Conservation (phyloP, 1,284 basidiomycete genomes). For the Malassezia sympodialis region DNA sequence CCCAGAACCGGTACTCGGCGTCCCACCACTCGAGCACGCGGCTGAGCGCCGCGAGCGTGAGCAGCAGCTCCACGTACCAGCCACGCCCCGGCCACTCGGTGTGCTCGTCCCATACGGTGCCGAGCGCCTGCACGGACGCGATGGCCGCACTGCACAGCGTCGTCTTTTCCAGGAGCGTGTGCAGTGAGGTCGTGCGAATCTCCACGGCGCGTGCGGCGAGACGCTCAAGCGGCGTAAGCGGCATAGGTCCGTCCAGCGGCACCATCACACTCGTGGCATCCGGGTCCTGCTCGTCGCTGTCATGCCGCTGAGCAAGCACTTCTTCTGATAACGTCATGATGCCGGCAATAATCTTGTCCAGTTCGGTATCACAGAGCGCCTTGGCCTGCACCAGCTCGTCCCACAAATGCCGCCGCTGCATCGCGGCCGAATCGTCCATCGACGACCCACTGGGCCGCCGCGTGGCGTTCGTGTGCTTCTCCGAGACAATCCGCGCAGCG, state of each 20-base stretch:
- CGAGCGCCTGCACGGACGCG: slow-evolving; percentile 77
- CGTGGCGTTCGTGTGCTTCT: neutral
- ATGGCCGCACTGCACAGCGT: slow-evolving; percentile 78
- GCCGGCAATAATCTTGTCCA: slow-evolving; percentile 6
- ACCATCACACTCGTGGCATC: slow-evolving; percentile 10
- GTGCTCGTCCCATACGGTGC: slow-evolving; percentile 90
- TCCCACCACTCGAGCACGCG: slow-evolving; percentile 99
- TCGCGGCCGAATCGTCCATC: slow-evolving; percentile 8
- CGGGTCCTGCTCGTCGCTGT: neutral
- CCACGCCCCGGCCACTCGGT: slow-evolving; percentile 94
- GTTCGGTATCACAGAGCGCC: slow-evolving; percentile 9
- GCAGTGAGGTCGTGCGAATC: slow-evolving; percentile 76
- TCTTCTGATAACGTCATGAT: slow-evolving; percentile 6
- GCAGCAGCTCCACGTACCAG: slow-evolving; percentile 82
- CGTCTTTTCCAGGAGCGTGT: slow-evolving; percentile 70
- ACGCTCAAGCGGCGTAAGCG: slow-evolving; percentile 62
- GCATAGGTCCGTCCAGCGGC: slow-evolving; percentile 20
- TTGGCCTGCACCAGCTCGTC: slow-evolving; percentile 13
- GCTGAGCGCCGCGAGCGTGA: slow-evolving; percentile 90
- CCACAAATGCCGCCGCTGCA: slow-evolving; percentile 15
- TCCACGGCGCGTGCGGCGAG: slow-evolving; percentile 91
- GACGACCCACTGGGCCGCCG: slow-evolving; percentile 11
- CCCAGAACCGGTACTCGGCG: slow-evolving; percentile 99
- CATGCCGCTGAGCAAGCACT: neutral
- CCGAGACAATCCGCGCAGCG: slow-evolving; percentile 8